Percentiles rank a stretch among this genome's conserved stretches.
Conservation (phyloP, 495 filamentous ascomycete genomes). For the Geopyxis carbonaria region DNA sequence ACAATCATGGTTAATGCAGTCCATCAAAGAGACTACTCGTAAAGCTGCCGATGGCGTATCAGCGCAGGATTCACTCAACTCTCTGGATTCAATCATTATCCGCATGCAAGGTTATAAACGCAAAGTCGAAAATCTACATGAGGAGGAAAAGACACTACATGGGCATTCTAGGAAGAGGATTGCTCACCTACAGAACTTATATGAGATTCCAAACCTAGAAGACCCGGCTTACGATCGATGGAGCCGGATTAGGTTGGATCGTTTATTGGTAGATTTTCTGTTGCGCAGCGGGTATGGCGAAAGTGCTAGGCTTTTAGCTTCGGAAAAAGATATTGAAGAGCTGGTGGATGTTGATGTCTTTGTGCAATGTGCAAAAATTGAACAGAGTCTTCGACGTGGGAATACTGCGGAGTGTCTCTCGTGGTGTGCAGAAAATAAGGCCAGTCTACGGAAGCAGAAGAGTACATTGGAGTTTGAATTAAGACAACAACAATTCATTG, state of each 20-base stretch:
- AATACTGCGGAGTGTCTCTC: conserved; percentile 59
- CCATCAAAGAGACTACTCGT: conserved; percentile 52
- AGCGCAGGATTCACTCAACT: conserved; percentile 51
- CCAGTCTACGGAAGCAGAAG: conserved; percentile 68
- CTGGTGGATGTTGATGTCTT: conserved; percentile 85
- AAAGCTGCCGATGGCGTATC: conserved; percentile 43
- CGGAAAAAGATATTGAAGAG: conserved; percentile 50
- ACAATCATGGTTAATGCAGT: conserved; percentile 46
- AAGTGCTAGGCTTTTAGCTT: conserved; percentile 56
- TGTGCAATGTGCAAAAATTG: conserved; percentile 59
- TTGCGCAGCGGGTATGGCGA: conserved; percentile 65
- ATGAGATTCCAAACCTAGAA: conserved; percentile 60
- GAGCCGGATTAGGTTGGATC: conserved; percentile 62
- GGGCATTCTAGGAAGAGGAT: conserved; percentile 58
- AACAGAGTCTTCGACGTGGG: conserved; percentile 48
- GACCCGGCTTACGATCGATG: conserved; percentile 91
- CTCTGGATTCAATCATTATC: conserved; percentile 66
- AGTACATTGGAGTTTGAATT: conserved; percentile 86
- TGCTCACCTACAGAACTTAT: conserved; percentile 59
- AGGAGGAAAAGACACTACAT: conserved; percentile 60
- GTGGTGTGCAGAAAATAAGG: conserved; percentile 88
- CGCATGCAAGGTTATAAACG: conserved; percentile 72
- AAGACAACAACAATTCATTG: conserved; percentile 88
- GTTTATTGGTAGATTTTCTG: conserved; percentile 79
- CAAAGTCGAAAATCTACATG: conserved; percentile 60